Evolutionary conservation across 2,329 filamentous ascomycete species (phyloP), one percentile per base, ranked within the genome.

Genomic region (Balansia obtecta): DNA sequence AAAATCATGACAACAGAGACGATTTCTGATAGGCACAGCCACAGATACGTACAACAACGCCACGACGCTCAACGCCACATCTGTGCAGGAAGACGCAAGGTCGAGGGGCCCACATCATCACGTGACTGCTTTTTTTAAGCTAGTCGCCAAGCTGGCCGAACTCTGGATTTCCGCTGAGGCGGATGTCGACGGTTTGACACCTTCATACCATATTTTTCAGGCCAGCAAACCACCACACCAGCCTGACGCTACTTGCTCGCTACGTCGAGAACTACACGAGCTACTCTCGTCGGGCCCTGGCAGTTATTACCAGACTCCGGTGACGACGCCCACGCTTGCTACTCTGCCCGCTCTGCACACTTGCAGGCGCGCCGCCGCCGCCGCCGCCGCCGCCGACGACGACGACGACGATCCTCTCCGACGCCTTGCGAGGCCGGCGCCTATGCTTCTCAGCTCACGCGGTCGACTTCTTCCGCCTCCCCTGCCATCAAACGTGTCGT

Each of bases 131-230:
- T 2, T 13, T 16, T 13, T 16, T 38, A 32, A 43, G n/a, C 42
- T 10, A 48, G 39, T 45, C 13, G 11, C 33, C 41, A 52, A 39
- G 51, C 51, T 53, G 51, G 51, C 51, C 20, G 49, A 15, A 46
- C 48, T 50, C 45, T 50, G 51, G 51, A 38, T 52, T 45, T 46
- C 52, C 46, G 49, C 52, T n/a, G 43, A 45, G 44, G 49, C 52
- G 52, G 52, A 50, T 33, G 40, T 40, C 13, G 44, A 49, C 20
- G 49, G 46, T 16, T 52, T 48, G 34, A 47, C 52, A 56, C 55
- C 53, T 59, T 59, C 57, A 55, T 53, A 58, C 58, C 57, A 56
- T 46, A 60, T 53, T 59, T 60, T 59, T 55, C 57, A 60, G 58
- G 57, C 58, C 56, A 58, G 51, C 56, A 56, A 52, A 53, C 44